Percentiles rank a stretch among this genome's conserved stretches.
These are phyloP conservation scores for Suillus clintonianus DNA, from an alignment of 768 basidiomycete genomes.

Conservation along the genomic window DNA sequence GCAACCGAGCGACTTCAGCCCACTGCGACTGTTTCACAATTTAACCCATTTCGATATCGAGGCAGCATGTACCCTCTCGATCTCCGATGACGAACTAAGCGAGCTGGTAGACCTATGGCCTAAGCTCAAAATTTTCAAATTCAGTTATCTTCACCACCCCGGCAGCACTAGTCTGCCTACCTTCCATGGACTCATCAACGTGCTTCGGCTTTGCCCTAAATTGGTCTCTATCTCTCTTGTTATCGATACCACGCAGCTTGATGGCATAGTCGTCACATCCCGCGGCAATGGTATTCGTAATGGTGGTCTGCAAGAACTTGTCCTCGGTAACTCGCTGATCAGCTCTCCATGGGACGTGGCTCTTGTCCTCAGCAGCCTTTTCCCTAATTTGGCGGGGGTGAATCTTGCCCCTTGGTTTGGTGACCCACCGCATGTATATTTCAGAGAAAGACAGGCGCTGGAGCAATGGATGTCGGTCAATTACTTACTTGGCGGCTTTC, in stretches of 20 bases:
- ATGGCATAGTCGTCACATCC: not conserved
- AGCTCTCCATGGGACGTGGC: slow-evolving; percentile 13
- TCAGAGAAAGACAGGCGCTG: not conserved
- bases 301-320: slow-evolving; percentile 5
- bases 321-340: slow-evolving; percentile 24
- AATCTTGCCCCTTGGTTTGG: slow-evolving; percentile 24
- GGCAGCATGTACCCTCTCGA: slow-evolving; percentile 14
- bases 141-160: slow-evolving; percentile 20
- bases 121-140: slow-evolving; percentile 16
- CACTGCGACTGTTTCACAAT: not conserved
- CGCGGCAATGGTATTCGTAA: not conserved
- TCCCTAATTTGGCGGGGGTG: slow-evolving; percentile 18
- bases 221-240: slow-evolving; percentile 22
- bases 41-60: slow-evolving; percentile 4
- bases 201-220: slow-evolving; percentile 13
- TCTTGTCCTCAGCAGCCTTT: slow-evolving; percentile 12
- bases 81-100: slow-evolving; percentile 17
- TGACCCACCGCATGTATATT: slow-evolving; percentile 17
- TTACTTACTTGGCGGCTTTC: not conserved
- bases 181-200: slow-evolving; percentile 12
- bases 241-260: slow-evolving; percentile 13
- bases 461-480: not conserved
- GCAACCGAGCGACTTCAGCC: not conserved
- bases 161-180: slow-evolving; percentile 20
- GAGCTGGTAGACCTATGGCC: slow-evolving; percentile 22